These are phyloP conservation scores for Pseudomassariella vexata DNA, from an alignment of 2,329 filamentous ascomycete genomes.

Conservation along the genomic window DNA sequence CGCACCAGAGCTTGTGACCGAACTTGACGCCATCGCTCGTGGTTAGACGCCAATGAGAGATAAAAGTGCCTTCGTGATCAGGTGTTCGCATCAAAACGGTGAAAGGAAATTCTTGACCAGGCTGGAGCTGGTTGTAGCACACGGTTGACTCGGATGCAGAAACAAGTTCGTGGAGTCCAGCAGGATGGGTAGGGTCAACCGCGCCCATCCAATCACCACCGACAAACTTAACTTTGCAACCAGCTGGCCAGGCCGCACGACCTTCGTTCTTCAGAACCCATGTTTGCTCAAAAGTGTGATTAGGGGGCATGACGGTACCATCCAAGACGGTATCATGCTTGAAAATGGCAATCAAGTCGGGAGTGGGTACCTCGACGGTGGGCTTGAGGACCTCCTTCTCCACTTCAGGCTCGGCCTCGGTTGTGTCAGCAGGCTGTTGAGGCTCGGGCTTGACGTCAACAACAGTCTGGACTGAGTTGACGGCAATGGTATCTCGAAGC, in stretches of 20 bases:
- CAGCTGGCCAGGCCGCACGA: conserved; percentile 73
- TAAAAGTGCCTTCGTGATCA: conserved; percentile 66
- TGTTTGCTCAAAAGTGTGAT: conserved; percentile 76
- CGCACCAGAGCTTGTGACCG: conserved; percentile 92
- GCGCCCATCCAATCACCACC: conserved; percentile 97
- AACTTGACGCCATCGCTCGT: conserved; percentile 75
- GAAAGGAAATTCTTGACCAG: conserved; percentile 74
- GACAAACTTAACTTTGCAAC: conserved; percentile 84
- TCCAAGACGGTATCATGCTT: conserved; percentile 74
- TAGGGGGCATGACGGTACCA: conserved; percentile 65
- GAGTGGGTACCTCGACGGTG: conserved; percentile 12
- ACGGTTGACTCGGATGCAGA: conserved; percentile 79
- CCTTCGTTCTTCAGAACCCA: conserved; percentile 90
- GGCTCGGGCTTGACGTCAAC: conserved; percentile 63
- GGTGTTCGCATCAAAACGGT: conserved; percentile 81
- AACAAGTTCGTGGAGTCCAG: conserved; percentile 70
- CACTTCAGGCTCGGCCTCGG: conserved; percentile 21
- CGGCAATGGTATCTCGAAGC: conserved; percentile 41
- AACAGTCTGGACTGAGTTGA: conserved; percentile 61
- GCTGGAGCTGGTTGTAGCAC: conserved; percentile 60
- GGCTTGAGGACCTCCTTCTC: conserved; percentile 10
- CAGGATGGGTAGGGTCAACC: conserved; percentile 72
- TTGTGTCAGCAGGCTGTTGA: conserved; percentile 19
- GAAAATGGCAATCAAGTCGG: conserved; percentile 53
- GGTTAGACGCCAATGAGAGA: conserved; percentile 96